A percentile compares a stretch with the other conserved stretches of the same genome.
Conservation (phyloP, 1,284 basidiomycete genomes). For the Rhizopogon hawkerae region DNA sequence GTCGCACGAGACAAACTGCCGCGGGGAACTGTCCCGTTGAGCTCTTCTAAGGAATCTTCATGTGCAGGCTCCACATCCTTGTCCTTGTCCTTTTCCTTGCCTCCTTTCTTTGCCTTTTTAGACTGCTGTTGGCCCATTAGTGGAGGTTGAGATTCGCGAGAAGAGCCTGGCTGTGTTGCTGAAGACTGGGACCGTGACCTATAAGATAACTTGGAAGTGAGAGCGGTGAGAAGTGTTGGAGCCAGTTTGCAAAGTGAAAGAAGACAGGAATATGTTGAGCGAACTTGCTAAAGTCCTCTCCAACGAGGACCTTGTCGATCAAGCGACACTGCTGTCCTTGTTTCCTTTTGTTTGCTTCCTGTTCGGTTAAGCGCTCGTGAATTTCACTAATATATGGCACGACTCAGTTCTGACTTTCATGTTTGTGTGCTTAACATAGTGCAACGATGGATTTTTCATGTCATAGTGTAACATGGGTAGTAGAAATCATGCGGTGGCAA, state of each 20-base stretch:
- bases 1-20: slow-evolving; percentile 38
- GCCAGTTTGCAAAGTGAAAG: slow-evolving; percentile 50
- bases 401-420: neutral
- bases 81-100: slow-evolving; percentile 36
- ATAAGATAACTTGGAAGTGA: slow-evolving; percentile 54
- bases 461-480: slow-evolving; percentile 28
- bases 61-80: slow-evolving; percentile 38
- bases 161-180: slow-evolving; percentile 33
- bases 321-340: slow-evolving; percentile 19
- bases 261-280: slow-evolving; percentile 4
- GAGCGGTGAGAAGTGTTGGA: slow-evolving; percentile 67
- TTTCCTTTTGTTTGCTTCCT: slow-evolving; percentile 27
- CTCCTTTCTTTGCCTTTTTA: slow-evolving; percentile 64
- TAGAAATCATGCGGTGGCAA: slow-evolving; percentile 22
- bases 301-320: slow-evolving; percentile 23
- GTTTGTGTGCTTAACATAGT: neutral
- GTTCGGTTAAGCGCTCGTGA: neutral
- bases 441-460: slow-evolving; percentile 21
- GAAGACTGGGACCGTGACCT: slow-evolving; percentile 66
- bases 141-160: slow-evolving; percentile 26
- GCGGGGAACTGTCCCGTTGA: slow-evolving; percentile 26
- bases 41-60: slow-evolving; percentile 26
- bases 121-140: slow-evolving; percentile 74
- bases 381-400: neutral
- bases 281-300: neutral